These are phyloP conservation scores for Exophiala dermatitidis DNA, from an alignment of 2,329 filamentous ascomycete genomes.

Conservation along the genomic window DNA sequence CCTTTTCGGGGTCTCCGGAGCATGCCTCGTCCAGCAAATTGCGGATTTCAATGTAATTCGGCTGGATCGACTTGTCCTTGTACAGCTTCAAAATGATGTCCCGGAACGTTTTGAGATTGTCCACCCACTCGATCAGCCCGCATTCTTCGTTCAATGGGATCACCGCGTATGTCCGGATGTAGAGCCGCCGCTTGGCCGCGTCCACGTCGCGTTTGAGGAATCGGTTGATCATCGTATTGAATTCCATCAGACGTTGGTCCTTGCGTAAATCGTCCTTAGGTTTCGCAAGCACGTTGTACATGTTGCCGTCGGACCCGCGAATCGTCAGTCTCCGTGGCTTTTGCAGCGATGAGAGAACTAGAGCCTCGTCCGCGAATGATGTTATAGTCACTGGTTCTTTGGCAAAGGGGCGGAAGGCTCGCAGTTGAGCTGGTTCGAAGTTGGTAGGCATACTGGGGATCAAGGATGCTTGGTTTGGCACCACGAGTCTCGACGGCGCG, in stretches of 20 bases:
- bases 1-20: slow-evolving; percentile 34
- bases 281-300: slow-evolving; percentile 89
- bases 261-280: slow-evolving; percentile 97
- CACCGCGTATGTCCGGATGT: slow-evolving; percentile 95
- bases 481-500: slow-evolving; percentile 75
- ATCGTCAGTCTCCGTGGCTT: slow-evolving; percentile 86
- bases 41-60: slow-evolving; percentile 59
- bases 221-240: slow-evolving; percentile 96
- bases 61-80: slow-evolving; percentile 60
- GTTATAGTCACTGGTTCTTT: slow-evolving; percentile 77
- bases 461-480: slow-evolving; percentile 79
- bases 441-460: slow-evolving; percentile 69
- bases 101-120: slow-evolving; percentile 85
- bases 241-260: slow-evolving; percentile 97
- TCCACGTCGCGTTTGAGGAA: slow-evolving; percentile 87
- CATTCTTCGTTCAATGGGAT: slow-evolving; percentile 96
- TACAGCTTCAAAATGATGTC: slow-evolving; percentile 81
- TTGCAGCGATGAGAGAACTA: slow-evolving; percentile 84
- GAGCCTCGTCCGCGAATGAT: slow-evolving; percentile 74
- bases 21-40: slow-evolving; percentile 58
- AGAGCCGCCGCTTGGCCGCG: slow-evolving; percentile 79
- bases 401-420: slow-evolving; percentile 75
- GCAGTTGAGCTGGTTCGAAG: slow-evolving; percentile 61
- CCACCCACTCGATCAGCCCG: slow-evolving; percentile 96
- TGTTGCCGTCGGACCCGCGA: slow-evolving; percentile 77